Base-by-base conservation (phyloP, 1,284 basidiomycete genomes). In the Pisolithus thermaeus region DNA sequence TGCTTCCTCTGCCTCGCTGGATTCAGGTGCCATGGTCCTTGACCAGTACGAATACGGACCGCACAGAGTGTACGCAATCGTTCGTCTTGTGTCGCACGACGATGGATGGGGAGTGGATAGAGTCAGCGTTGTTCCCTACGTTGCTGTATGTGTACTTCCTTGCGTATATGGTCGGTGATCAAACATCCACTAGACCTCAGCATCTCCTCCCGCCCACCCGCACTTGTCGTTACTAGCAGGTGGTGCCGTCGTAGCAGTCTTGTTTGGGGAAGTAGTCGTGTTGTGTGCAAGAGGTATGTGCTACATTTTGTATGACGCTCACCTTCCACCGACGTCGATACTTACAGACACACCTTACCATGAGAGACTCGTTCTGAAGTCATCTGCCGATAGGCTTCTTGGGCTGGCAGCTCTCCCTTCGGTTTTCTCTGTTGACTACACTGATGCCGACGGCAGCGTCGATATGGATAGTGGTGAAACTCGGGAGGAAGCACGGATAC, bases 241-340 rank as follows among this genome's bases (percentile, higher is more conserved):
- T 20, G 85, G 83, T 27, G 70, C 75, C 28, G 60, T 87, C 7
- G 69, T 83, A 32, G 74, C 77, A 47, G 75, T 89, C 7, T 80
- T 88, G 58, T 90, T 89, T 58, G 85, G 86, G 16, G 87, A 90
- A 64, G 82, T 85, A 2, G 78, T 89, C n/a, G 81, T 83, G 6
- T 68, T 90, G 11, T 84, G 83, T 63, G 77, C 84, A 44, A 74
- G 77, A 71, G 78, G 87, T 85, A 59, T 11, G 69, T 54, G 18
- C 22, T 49, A n/a, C 16, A 8, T 42, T 42, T 30, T 18, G 45
- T 50, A 6, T 18, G 22, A 16, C 35, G 9, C 12, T 28, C n/a
- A 20, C 20, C 20, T 23, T 50, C 47, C 8, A 6, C 4, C n/a
- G 6, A 11, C 47, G 7, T 30, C 20, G 1, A 1, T 7, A 8